Percentiles rank a stretch among this genome's conserved stretches.
phyloP scores from a whole-genome alignment of 192 early-diverging fungal genomes.

The Linnemannia hyalina region DNA sequence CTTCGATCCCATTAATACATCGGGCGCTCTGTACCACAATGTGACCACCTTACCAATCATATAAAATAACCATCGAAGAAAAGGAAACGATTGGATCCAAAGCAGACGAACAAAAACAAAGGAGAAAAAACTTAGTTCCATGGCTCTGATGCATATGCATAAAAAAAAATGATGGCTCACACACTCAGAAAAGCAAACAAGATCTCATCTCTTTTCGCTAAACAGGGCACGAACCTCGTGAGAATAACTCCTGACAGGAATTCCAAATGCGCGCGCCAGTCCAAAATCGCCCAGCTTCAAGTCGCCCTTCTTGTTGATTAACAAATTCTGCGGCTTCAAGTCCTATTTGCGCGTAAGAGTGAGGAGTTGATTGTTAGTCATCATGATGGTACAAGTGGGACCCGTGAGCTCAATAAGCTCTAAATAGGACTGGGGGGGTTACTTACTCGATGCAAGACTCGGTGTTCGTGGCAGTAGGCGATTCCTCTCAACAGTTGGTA shows the following conservation, averaged over 20 bases:
- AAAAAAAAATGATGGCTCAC: not conserved
- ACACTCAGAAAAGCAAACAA: not conserved
- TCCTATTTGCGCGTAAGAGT: conserved; percentile 61
- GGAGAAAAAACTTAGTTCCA: conserved; percentile 4
- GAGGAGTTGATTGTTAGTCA: not conserved
- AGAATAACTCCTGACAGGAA: conserved; percentile 91
- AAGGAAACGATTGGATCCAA: conserved; percentile 12
- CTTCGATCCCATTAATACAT: conserved; percentile 89
- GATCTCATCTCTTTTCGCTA: not conserved
- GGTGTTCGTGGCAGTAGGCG: conserved; percentile 95
- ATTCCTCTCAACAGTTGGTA: conserved; percentile 97
- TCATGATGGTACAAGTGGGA: not conserved
- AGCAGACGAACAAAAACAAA: not conserved
- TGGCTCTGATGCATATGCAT: not conserved
- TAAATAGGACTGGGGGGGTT: not conserved
- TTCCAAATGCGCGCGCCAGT: conserved; percentile 97
- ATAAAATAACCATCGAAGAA: not conserved
- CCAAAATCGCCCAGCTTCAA: conserved; percentile 96
- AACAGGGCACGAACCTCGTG: conserved; percentile 69
- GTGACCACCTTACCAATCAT: conserved; percentile 73
- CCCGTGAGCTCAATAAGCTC: not conserved
- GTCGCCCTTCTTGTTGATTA: conserved; percentile 93
- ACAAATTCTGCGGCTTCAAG: conserved; percentile 90
- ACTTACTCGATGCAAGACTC: conserved; percentile 92
- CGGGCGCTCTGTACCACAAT: conserved; percentile 92